Conservation (phyloP, 805 yeast species). For the Yarrowia sp. region DNA sequence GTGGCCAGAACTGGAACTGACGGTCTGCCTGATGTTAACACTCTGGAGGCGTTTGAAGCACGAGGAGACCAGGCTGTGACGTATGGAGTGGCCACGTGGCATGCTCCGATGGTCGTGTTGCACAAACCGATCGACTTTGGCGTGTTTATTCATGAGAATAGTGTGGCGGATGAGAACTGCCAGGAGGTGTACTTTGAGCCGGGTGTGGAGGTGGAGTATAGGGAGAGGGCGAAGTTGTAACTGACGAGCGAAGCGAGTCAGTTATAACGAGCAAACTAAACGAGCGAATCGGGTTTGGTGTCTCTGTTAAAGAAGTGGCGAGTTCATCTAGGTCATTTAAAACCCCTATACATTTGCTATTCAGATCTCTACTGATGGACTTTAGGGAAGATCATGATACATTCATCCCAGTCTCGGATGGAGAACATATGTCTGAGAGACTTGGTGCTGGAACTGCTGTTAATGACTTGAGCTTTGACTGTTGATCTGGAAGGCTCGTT, state of each 20-base stretch:
- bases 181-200: slow-evolving; percentile 70
- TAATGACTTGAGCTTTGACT: too few relatives aligned
- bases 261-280: not conserved
- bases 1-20: slow-evolving; percentile 66
- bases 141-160: slow-evolving; percentile 87
- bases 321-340: too few relatives aligned
- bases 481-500: too few relatives aligned
- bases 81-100: slow-evolving; percentile 88
- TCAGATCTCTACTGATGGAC: too few relatives aligned
- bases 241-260: not conserved
- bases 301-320: too few relatives aligned
- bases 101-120: slow-evolving; percentile 93
- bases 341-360: too few relatives aligned
- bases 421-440: too few relatives aligned
- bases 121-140: slow-evolving; percentile 78
- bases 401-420: too few relatives aligned
- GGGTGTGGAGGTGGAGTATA: slow-evolving; percentile 3
- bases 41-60: slow-evolving; percentile 72
- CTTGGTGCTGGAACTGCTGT: too few relatives aligned
- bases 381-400: too few relatives aligned
- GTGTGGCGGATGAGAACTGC: slow-evolving; percentile 78
- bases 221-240: slow-evolving; percentile 13
- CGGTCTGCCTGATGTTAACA: slow-evolving; percentile 66
- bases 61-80: slow-evolving; percentile 89
- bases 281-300: too few relatives aligned